Conservation (phyloP, 495 filamentous ascomycete genomes). For the Penicillium paradoxum region DNA sequence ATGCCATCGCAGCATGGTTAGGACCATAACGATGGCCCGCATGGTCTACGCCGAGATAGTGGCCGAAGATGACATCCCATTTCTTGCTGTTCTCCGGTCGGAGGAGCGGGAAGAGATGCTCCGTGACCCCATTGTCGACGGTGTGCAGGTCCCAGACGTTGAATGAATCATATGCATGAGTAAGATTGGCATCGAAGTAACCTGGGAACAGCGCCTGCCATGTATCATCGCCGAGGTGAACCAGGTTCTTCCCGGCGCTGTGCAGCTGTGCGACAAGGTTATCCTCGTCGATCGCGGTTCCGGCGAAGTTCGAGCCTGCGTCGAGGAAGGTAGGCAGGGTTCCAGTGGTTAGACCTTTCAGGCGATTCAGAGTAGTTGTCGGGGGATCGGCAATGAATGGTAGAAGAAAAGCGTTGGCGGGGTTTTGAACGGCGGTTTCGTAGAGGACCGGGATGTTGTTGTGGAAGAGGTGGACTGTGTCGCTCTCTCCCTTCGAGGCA, state of each 20-base stretch:
- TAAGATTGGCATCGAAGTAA: slow-evolving; percentile 82
- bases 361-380: slow-evolving; percentile 82
- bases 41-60: slow-evolving; percentile 95
- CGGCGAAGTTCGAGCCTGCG: slow-evolving; percentile 89
- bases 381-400: slow-evolving; percentile 98
- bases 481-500: slow-evolving; percentile 41
- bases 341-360: slow-evolving; percentile 93
- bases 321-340: slow-evolving; percentile 94
- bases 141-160: slow-evolving; percentile 98
- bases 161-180: slow-evolving; percentile 86
- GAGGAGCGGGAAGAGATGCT: slow-evolving; percentile 84
- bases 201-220: slow-evolving; percentile 90
- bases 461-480: slow-evolving; percentile 67
- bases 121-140: slow-evolving; percentile 91
- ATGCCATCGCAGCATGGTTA: slow-evolving; percentile 83
- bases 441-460: slow-evolving; percentile 83
- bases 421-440: slow-evolving; percentile 66
- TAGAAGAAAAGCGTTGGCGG: slow-evolving; percentile 78
- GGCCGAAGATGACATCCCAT: slow-evolving; percentile 92
- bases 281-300: slow-evolving; percentile 96
- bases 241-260: slow-evolving; percentile 74
- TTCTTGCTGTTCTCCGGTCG: slow-evolving; percentile 53
- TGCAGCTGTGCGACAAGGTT: slow-evolving; percentile 83
- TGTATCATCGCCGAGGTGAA: slow-evolving; percentile 93
- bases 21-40: slow-evolving; percentile 95